These are phyloP conservation scores for Cucurbita maxima DNA, from an alignment of 306 rosid genomes.

Conservation along the genomic window DNA sequence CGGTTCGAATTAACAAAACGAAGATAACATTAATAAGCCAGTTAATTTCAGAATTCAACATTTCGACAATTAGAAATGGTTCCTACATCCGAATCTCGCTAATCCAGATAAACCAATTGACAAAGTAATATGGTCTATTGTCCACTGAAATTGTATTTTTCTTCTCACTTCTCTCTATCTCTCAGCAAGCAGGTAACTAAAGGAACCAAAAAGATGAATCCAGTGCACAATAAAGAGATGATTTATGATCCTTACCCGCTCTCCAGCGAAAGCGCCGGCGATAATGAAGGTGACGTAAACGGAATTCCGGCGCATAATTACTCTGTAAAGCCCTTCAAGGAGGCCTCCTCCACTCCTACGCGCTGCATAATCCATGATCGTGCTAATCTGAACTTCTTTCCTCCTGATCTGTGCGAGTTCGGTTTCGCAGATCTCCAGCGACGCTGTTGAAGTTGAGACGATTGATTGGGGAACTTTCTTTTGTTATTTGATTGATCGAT, in stretches of 20 bases:
- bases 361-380: conserved; percentile 45
- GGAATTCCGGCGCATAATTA: conserved; percentile 92
- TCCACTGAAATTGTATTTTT: not conserved
- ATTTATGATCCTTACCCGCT: conserved; percentile 42
- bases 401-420: conserved; percentile 20
- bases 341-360: conserved; percentile 61
- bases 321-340: conserved; percentile 68
- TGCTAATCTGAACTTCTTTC: not conserved
- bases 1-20: not conserved
- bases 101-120: not conserved
- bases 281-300: conserved; percentile 82
- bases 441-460: not conserved
- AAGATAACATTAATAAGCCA: not conserved
- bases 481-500: not conserved
- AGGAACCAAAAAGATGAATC: not conserved
- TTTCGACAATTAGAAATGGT: not conserved
- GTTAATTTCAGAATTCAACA: not conserved
- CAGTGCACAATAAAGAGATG: not conserved
- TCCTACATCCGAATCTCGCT: not conserved
- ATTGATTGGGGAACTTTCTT: not conserved
- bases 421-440: conserved; percentile 8
- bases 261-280: conserved; percentile 90
- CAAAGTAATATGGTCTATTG: not conserved
- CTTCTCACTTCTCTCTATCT: not conserved
- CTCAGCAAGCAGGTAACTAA: not conserved